These are phyloP conservation scores for Candida awuae DNA, from an alignment of 805 yeast species.

Conservation along the genomic window DNA sequence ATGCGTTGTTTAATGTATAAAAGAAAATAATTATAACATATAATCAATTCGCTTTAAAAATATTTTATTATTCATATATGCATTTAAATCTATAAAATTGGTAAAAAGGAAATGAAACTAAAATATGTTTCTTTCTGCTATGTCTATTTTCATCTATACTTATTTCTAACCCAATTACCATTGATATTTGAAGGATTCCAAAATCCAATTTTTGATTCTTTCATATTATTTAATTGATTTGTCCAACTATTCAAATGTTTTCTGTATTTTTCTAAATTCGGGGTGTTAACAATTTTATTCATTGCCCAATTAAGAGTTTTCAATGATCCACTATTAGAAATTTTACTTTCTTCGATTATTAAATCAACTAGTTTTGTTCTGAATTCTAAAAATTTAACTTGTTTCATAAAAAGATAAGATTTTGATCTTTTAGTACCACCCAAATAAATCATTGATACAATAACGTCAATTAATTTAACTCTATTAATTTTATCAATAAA, in stretches of 20 bases:
- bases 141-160: not conserved
- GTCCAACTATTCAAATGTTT: slow-evolving; percentile 18
- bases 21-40: not conserved
- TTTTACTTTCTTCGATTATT: slow-evolving; percentile 18
- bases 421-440: slow-evolving; percentile 10
- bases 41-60: too few species aligned
- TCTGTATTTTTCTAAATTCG: slow-evolving; percentile 9
- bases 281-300: slow-evolving; percentile 15
- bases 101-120: too few species aligned
- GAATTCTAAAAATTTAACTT: slow-evolving; percentile 13
- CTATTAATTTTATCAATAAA: slow-evolving; percentile 17
- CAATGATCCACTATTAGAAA: slow-evolving; percentile 16
- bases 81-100: too few species aligned
- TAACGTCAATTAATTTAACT: slow-evolving; percentile 19
- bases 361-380: slow-evolving; percentile 17
- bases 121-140: not conserved
- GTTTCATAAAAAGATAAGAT: slow-evolving; percentile 11
- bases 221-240: slow-evolving; percentile 17
- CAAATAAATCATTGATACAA: slow-evolving; percentile 15
- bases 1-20: not conserved
- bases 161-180: slow-evolving; percentile 5
- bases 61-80: not conserved
- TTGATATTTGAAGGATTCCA: slow-evolving; percentile 14
- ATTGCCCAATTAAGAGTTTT: slow-evolving; percentile 22
- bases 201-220: slow-evolving; percentile 18